These are phyloP conservation scores for Populus ilicifolia DNA, from an alignment of 345 rosid species.

Conservation along the genomic window DNA sequence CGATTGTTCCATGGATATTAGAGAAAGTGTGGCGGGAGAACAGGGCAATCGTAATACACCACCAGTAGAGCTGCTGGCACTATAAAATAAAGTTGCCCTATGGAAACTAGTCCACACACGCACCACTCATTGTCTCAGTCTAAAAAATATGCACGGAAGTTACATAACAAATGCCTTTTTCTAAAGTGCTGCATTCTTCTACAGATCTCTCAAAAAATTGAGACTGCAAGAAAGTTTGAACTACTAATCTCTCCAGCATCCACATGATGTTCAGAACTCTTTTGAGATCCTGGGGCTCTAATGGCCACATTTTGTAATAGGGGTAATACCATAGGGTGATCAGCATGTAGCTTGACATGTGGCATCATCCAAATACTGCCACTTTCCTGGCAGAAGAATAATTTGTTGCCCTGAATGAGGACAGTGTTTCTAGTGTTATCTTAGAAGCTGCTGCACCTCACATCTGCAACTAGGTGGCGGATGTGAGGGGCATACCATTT, in stretches of 20 bases:
- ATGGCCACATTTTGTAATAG: neutral
- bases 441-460: slow-evolving; percentile 47
- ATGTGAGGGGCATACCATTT: slow-evolving; percentile 95
- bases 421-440: neutral
- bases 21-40: too few relatives aligned
- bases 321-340: neutral
- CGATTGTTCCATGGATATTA: too few relatives aligned
- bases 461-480: slow-evolving; percentile 87
- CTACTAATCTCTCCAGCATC: too few relatives aligned
- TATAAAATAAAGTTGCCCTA: neutral
- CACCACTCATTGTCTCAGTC: too few relatives aligned
- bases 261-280: too few relatives aligned
- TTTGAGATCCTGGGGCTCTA: neutral
- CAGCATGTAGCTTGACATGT: neutral
- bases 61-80: too few relatives aligned
- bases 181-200: too few relatives aligned
- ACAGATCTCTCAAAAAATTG: too few relatives aligned
- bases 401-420: neutral
- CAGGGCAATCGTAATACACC: too few relatives aligned
- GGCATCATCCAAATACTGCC: neutral
- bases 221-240: too few relatives aligned
- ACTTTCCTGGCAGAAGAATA: neutral
- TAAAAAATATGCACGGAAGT: too few relatives aligned
- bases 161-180: too few relatives aligned
- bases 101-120: neutral